Conservation (phyloP, 768 basidiomycete species). For the Auricularia heimuer region DNA sequence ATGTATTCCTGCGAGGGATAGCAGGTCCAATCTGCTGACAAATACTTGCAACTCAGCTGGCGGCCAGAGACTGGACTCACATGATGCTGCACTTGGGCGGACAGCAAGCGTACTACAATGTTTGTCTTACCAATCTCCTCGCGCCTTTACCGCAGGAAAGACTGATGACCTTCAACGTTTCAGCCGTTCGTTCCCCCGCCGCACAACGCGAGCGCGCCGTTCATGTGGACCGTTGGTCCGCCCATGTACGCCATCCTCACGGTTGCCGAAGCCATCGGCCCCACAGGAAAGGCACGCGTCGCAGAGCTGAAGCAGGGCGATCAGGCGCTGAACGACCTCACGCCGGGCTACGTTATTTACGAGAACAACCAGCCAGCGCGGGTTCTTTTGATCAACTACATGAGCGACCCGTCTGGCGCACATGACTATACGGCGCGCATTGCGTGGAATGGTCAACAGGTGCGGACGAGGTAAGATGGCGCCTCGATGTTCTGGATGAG, state of each 20-base stretch:
- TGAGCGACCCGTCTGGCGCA: slow-evolving; percentile 47
- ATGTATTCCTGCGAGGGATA: slow-evolving; percentile 23
- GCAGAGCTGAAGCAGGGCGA: slow-evolving; percentile 49
- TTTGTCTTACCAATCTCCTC: slow-evolving; percentile 18
- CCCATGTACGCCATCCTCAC: slow-evolving; percentile 67
- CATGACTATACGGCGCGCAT: slow-evolving; percentile 45
- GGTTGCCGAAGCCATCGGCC: slow-evolving; percentile 60
- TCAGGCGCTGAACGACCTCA: slow-evolving; percentile 30
- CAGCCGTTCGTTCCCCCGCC: slow-evolving; percentile 35
- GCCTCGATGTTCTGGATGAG: slow-evolving; percentile 2
- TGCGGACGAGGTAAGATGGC: slow-evolving; percentile 41
- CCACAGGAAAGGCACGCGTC: slow-evolving; percentile 51
- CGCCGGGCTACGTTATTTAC: slow-evolving; percentile 64
- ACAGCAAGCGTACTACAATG: slow-evolving; percentile 57
- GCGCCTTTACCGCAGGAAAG: too few relatives aligned
- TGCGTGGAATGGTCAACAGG: slow-evolving; percentile 30
- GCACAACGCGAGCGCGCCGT: slow-evolving; percentile 42
- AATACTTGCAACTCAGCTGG: slow-evolving; percentile 29
- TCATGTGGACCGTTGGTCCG: slow-evolving; percentile 63
- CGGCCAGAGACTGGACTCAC: slow-evolving; percentile 41
- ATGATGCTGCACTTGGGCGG: slow-evolving; percentile 51
- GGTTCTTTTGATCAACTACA: slow-evolving; percentile 64
- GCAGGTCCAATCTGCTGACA: slow-evolving; percentile 36
- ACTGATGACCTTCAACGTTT: too few relatives aligned
- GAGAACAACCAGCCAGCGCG: slow-evolving; percentile 54